Evolutionary conservation across 139 green algal genomes (phyloP), one percentile per base, ranked within the genome.

Genomic region (Volvox reticuliferus): DNA sequence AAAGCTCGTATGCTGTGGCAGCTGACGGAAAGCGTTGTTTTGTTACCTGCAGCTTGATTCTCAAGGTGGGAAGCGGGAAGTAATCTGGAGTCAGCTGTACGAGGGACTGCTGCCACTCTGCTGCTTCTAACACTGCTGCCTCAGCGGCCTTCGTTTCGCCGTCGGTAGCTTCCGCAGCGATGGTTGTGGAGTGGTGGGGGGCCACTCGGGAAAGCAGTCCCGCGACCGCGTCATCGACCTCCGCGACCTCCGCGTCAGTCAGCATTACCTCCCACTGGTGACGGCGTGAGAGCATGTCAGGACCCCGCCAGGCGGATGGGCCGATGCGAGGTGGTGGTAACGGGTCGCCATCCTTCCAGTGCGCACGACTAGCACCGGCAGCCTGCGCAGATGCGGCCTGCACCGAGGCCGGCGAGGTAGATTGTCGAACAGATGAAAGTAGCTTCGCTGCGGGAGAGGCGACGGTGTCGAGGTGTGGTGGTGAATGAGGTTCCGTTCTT

Each of bases 41-140:
- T 73, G 65, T 73, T 73, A 88, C 82, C 67, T n/a, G 24, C 67
- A 89, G 83, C 24, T 44, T 44, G 13, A 35, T 67, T 12, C 67
- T 65, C 12, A 89, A 68, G 19, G 67, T 80, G 2, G 83, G 83
- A 67, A 89, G 83, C 33, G 83, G 83, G 67, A 89, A 89, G 14
- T 68, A 6, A 17, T 35, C 83, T 17, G 83, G 67, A 16, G 35
- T 69, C 67, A 89, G 83, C 22, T 18, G 16, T 65, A 55, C 83
- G 67, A 89, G 67, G 3, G 26, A 65, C 22, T 13, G 63, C 82
- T 76, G 33, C 63, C 37, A 33, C 19, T 65, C 82, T 32, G 24
- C 81, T 32, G 61, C 12, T 28, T 13, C 81, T 33, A 14, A 28
- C n/a, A 28, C 12, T 73, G 21, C 61, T 22, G 55, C 78, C 35